Base-by-base conservation (phyloP, 441 rosid genomes). In the Euphorbia schlechtendalii region DNA sequence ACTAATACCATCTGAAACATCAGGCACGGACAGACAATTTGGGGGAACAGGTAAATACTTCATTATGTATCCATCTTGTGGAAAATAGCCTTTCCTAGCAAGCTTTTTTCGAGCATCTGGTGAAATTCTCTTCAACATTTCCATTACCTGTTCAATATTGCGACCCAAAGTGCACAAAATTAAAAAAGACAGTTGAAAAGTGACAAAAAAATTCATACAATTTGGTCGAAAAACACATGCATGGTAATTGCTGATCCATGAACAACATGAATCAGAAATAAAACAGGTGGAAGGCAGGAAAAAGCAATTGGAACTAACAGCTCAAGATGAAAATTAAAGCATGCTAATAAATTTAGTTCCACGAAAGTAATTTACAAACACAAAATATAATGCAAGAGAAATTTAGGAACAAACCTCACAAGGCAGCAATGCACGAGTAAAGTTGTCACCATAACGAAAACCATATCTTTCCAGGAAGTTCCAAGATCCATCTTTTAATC, bases 11-110 rank as follows among this genome's bases (percentile, higher is more conserved):
- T 95, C n/a, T n/a, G n/a, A n/a, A n/a, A n/a, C n/a, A n/a, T n/a
- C n/a, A n/a, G n/a, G n/a, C n/a, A n/a, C n/a, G n/a, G n/a, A n/a
- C n/a, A n/a, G n/a, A n/a, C n/a, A n/a, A n/a, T n/a, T n/a, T n/a
- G n/a, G n/a, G n/a, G 98, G 98, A 69, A 95, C 98, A n/a, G 99
- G 98, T 69, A 95, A 76, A 75, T 76, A 81, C 14, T 74, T 85
- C 63, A 95, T 2, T 49, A 95, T 67, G 64, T 87, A 95, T 65
- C 99, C 99, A 70, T 95, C 96, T 71, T 95, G 99, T 53, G 97
- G 97, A 69, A 88, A 85, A 71, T 82, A 91, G 60, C 96, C 98
- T 77, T 86, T 95, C 43, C 78, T 81, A 56, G 81, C 66, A 63
- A 95, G 97, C 76, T 81, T 95, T 68, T 78, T 84, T 73, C 84